A percentile compares a stretch with the other conserved stretches of the same genome.
These are phyloP conservation scores for Capsicum baccatum DNA, from an alignment of 257 asterid species.

Conservation along the genomic window DNA sequence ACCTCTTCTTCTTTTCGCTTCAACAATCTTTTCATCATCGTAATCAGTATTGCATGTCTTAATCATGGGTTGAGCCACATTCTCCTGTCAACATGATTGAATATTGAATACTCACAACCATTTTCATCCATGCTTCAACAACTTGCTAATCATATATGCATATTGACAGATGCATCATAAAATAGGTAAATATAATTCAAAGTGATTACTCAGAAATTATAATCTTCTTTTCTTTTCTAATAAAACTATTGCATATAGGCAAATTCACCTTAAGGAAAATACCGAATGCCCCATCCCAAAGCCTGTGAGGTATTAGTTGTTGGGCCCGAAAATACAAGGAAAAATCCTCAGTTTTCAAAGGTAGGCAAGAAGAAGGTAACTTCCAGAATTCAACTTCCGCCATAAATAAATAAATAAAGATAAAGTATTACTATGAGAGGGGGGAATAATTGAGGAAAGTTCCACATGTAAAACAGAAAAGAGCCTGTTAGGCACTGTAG, in stretches of 20 bases:
- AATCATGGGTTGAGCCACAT: slow-evolving; percentile 1
- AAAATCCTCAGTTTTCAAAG: neutral
- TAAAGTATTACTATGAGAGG: neutral
- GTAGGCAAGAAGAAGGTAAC: too few relatives aligned
- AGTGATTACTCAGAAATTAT: neutral
- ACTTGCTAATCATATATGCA: neutral
- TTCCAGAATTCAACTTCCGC: neutral
- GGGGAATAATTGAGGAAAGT: slow-evolving; percentile 6
- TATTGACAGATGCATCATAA: neutral
- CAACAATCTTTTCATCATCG: slow-evolving; percentile 30
- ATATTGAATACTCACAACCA: slow-evolving; percentile 19
- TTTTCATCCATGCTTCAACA: neutral
- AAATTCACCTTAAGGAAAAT: neutral
- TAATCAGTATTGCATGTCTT: slow-evolving; percentile 11
- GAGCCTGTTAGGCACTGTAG: neutral
- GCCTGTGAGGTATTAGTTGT: neutral
- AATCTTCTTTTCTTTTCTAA: too few relatives aligned
- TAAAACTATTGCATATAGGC: neutral
- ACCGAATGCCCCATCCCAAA: neutral
- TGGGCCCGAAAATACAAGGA: neutral
- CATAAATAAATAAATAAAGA: neutral
- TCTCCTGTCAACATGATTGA: slow-evolving; percentile 33
- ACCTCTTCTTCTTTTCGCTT: slow-evolving; percentile 21
- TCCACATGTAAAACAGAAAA: neutral
- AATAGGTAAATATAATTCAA: neutral